Evolutionary conservation across 2,329 filamentous ascomycete genomes (phyloP).

Genomic region (Cladophialophora yegresii): DNA sequence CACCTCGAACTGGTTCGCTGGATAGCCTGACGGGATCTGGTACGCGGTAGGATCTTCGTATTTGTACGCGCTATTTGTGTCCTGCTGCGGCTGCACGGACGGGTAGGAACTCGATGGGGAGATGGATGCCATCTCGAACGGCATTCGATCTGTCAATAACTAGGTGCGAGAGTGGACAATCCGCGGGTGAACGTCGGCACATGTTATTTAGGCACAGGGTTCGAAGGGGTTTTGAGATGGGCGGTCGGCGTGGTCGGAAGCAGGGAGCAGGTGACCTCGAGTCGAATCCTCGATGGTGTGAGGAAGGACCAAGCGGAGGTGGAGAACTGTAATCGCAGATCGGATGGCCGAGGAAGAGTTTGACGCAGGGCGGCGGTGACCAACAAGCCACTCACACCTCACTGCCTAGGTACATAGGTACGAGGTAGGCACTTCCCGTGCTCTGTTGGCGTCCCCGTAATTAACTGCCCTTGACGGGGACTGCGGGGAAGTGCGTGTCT

Average conservation of each 20-base stretch:
- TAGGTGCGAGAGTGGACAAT: slow-evolving; percentile 10
- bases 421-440: background rate
- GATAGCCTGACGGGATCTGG: slow-evolving; percentile 28
- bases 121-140: slow-evolving; percentile 28
- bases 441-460: background rate
- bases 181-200: slow-evolving; percentile 32
- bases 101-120: slow-evolving; percentile 25
- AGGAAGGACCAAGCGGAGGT: slow-evolving; percentile 3
- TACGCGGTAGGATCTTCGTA: slow-evolving; percentile 32
- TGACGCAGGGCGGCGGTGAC: too few species aligned
- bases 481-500: background rate
- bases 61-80: slow-evolving; percentile 28
- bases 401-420: too few species aligned
- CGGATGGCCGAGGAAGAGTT: slow-evolving; percentile 1
- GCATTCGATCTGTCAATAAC: slow-evolving; percentile 9
- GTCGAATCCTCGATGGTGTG: slow-evolving; percentile 2
- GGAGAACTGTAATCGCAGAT: slow-evolving; percentile 5
- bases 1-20: slow-evolving; percentile 30
- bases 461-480: background rate
- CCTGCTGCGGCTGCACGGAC: slow-evolving; percentile 23
- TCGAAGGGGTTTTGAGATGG: slow-evolving; percentile 6
- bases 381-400: background rate
- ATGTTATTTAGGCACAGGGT: slow-evolving; percentile 14
- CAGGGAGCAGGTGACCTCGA: slow-evolving; percentile 4
- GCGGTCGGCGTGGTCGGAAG: slow-evolving; percentile 19